A percentile compares a stretch with the other conserved stretches of the same genome.
Evolutionary conservation across 371 early-diverging fungal species (phyloP).

Genomic region (Entomophthora muscae): DNA sequence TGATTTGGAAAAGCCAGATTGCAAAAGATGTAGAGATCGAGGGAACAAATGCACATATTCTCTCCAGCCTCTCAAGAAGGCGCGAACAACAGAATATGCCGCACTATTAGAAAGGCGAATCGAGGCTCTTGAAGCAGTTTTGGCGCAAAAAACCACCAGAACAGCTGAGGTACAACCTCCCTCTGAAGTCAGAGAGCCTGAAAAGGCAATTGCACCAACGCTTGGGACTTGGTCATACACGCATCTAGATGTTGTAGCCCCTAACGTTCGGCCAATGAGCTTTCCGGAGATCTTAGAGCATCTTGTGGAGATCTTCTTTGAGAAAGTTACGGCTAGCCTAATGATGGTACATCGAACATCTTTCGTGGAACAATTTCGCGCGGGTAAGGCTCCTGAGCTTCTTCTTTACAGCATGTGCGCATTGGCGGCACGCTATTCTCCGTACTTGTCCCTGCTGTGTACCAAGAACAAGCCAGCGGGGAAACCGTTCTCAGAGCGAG

Average conservation of each 20-base stretch:
- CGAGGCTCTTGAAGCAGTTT: not conserved
- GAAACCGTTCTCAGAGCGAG: not conserved
- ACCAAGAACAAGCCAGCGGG: constrained; percentile 1
- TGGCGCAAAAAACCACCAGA: not conserved
- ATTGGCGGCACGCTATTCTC: not conserved
- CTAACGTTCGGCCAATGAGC: not conserved
- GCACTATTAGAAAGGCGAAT: not conserved
- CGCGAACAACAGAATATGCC: not conserved
- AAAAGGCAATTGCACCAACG: too few species aligned
- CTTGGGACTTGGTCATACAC: not conserved
- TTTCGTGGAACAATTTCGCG: not conserved
- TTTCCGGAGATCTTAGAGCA: not conserved
- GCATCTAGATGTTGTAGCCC: not conserved
- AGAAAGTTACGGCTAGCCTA: not conserved
- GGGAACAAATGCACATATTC: not conserved
- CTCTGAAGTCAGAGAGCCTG: not conserved
- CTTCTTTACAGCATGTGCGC: constrained; percentile 1
- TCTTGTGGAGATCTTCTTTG: not conserved
- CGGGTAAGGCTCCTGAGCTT: not conserved
- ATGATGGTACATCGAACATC: not conserved
- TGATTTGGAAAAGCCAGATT: not conserved
- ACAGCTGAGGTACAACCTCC: not conserved
- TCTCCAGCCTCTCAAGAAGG: not conserved
- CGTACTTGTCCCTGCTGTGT: not conserved
- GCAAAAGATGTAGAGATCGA: not conserved